Evolutionary conservation across 176 grass and related monocot genomes (phyloP).

Genomic region (Bolboschoenus planiculmis): DNA sequence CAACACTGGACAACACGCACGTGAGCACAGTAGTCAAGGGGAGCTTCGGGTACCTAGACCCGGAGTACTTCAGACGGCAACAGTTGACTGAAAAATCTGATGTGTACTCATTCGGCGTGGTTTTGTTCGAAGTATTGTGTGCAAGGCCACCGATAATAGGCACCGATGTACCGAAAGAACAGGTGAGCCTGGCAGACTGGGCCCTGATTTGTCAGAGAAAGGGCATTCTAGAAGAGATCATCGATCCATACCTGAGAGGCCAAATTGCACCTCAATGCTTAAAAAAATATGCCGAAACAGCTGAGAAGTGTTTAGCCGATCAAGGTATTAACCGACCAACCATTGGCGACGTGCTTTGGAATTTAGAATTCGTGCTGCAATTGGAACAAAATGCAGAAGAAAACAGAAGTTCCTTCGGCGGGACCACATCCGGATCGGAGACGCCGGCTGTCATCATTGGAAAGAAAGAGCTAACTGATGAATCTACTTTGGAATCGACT

Average conservation of each 20-base stretch:
- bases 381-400: conserved; percentile 30
- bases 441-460: not conserved
- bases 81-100: conserved; percentile 42
- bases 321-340: conserved; percentile 18
- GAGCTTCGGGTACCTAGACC: conserved; percentile 40
- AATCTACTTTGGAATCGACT: conserved; percentile 1
- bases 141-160: conserved; percentile 25
- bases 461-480: not conserved
- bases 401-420: not conserved
- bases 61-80: conserved; percentile 38
- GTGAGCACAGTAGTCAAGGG: conserved; percentile 42
- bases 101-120: conserved; percentile 41
- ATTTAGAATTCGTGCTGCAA: conserved; percentile 35
- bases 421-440: not conserved
- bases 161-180: conserved; percentile 9
- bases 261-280: conserved; percentile 34
- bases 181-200: conserved; percentile 41
- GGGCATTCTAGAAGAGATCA: conserved; percentile 29
- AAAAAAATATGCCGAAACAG: conserved; percentile 31
- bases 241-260: conserved; percentile 29
- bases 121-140: conserved; percentile 41
- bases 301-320: conserved; percentile 33
- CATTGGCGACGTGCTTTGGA: conserved; percentile 44
- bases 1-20: not conserved
- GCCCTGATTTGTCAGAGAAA: conserved; percentile 29